Evolutionary conservation across 2,329 filamentous ascomycete genomes (phyloP).

Genomic region (Exserohilum rostratum): DNA sequence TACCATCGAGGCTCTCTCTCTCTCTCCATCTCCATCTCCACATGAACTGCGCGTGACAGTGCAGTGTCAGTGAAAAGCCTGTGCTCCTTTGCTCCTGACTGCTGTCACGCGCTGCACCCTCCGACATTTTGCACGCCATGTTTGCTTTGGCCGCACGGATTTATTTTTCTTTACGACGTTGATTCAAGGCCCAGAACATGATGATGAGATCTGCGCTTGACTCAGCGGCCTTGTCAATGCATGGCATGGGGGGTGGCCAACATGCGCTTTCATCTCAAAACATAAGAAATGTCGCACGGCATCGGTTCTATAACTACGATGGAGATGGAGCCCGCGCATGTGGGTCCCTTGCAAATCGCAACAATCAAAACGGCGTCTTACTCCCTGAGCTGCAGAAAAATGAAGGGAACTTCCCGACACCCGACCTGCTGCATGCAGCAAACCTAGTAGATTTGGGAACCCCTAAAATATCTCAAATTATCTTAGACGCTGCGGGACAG

Average conservation of each 20-base stretch:
- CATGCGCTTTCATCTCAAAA: background rate
- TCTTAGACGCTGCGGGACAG: conserved; percentile 3
- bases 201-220: conserved; percentile 8
- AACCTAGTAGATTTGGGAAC: background rate
- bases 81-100: too few relatives aligned
- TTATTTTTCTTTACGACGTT: background rate
- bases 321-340: background rate
- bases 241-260: background rate
- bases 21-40: too few relatives aligned
- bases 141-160: conserved; percentile 6
- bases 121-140: conserved; percentile 12
- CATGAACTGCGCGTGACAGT: conserved; percentile 3
- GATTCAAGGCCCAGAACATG: background rate
- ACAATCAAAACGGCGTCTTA: background rate
- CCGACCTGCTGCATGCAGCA: background rate
- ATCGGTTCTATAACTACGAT: conserved; percentile 1
- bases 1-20: background rate
- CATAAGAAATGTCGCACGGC: conserved; percentile 11
- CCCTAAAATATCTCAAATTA: conserved; percentile 5
- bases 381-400: background rate
- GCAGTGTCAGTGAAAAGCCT: background rate
- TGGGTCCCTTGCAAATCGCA: background rate
- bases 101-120: conserved; percentile 4
- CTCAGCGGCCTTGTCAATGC: conserved; percentile 6
- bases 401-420: background rate